Conservation (phyloP, 345 rosid genomes). For the Barbarea vulgaris region DNA sequence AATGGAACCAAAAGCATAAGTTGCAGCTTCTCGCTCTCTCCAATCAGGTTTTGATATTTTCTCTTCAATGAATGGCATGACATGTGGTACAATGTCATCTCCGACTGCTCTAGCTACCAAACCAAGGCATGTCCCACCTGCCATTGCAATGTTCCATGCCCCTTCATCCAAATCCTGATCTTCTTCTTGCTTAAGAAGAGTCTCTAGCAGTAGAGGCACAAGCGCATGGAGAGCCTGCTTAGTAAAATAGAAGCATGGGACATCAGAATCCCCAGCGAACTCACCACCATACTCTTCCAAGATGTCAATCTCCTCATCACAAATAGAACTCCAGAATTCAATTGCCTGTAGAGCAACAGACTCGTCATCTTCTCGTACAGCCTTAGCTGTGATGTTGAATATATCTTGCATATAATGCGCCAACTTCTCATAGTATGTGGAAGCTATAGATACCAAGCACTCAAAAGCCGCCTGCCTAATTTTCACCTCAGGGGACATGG, state of each 20-base stretch:
- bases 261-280: slow-evolving; percentile 56
- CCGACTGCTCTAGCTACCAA: slow-evolving; percentile 72
- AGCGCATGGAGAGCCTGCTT: slow-evolving; percentile 68
- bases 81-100: slow-evolving; percentile 65
- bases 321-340: slow-evolving; percentile 72
- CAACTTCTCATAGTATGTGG: slow-evolving; percentile 61
- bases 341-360: slow-evolving; percentile 69
- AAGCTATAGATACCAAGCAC: slow-evolving; percentile 67
- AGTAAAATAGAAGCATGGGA: slow-evolving; percentile 59
- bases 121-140: slow-evolving; percentile 70
- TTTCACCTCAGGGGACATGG: slow-evolving; percentile 56
- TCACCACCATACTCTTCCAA: slow-evolving; percentile 58
- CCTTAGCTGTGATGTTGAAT: slow-evolving; percentile 62
- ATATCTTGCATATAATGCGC: slow-evolving; percentile 60
- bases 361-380: slow-evolving; percentile 64
- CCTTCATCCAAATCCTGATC: slow-evolving; percentile 77
- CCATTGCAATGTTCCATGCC: slow-evolving; percentile 76
- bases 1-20: slow-evolving; percentile 71
- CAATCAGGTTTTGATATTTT: slow-evolving; percentile 68
- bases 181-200: slow-evolving; percentile 70
- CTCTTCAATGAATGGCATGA: slow-evolving; percentile 70
- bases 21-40: slow-evolving; percentile 70
- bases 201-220: slow-evolving; percentile 61
- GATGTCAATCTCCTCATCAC: slow-evolving; percentile 73
- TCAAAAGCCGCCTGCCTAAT: slow-evolving; percentile 68